Base-by-base conservation (phyloP, 2,329 filamentous ascomycete species). In the Helicocarpus griseus region DNA sequence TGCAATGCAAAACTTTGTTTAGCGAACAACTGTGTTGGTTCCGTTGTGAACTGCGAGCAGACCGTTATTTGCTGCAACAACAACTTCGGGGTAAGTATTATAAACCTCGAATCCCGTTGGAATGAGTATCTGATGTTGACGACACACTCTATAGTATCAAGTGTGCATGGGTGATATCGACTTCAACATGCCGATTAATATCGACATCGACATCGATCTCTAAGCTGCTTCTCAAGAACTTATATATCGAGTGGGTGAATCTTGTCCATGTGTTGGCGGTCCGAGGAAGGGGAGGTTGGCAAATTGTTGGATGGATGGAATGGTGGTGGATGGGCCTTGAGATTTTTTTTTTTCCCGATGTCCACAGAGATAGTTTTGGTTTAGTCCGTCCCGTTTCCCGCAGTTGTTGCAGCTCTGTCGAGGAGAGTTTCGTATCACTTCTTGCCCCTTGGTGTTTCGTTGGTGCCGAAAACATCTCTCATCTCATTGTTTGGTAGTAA, bases 141-240 rank as follows among this genome's bases (percentile, higher is more conserved):
- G 19, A 36, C 17, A 22, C 39, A 19, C 39, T 7, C 2, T 41
- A 5, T 47, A 56, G 54, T 54, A 40, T 31, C 54, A 56, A 56
- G 51, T 56, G 41, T 56, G 54, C 17, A 52, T 54, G 49, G 54
- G 54, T 26, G 50, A 56, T 33, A 56, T 56, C 33, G 52, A 56
- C 29, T 56, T 56, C 48, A 56, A 56, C 38, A 56, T 56, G 54
- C 54, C 54, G 8, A 56, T 56, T 29, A 56, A 46, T 6, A 35
- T 35, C 31, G n/a, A 35, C 47, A 54, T 56, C 52, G 40, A 56
- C 24, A 49, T 56, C 41, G 50, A 56, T 26, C 45, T 54, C 14
- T 40, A 51, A 39, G 8, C 9, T 14, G 22, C 22, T 35, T 47
- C 29, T 13, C 17, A 47, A 22, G n/a, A 35, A 29, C 31, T 35